A percentile compares a stretch with the other conserved stretches of the same genome.
phyloP scores from a whole-genome alignment of 169 alveolate genomes.

The Plasmodium adleri region DNA sequence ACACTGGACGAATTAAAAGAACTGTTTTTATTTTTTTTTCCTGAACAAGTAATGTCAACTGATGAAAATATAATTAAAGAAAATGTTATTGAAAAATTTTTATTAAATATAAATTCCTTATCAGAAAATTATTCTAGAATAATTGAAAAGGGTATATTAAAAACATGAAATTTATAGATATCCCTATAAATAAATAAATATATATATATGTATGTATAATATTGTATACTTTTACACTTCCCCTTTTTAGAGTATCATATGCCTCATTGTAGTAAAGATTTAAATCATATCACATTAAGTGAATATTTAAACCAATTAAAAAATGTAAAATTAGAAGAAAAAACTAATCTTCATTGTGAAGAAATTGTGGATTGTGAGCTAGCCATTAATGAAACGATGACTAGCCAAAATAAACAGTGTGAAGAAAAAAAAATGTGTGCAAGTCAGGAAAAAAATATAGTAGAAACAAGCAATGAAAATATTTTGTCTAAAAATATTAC shows the following conservation, averaged over 20 bases:
- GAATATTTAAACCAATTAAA: constrained; percentile 51
- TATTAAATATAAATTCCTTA: constrained; percentile 40
- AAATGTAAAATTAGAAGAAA: constrained; percentile 3
- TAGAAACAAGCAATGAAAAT: constrained; percentile 7
- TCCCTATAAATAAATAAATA: not conserved
- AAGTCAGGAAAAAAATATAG: constrained; percentile 12
- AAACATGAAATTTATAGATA: not conserved
- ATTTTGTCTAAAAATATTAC: not conserved
- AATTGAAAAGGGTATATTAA: constrained; percentile 41
- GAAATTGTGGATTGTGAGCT: constrained; percentile 7
- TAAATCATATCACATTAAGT: constrained; percentile 13
- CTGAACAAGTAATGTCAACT: constrained; percentile 45
- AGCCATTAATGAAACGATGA: constrained; percentile 14
- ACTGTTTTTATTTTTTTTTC: constrained; percentile 31
- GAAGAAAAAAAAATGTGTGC: constrained; percentile 6
- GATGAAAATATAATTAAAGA: constrained; percentile 46
- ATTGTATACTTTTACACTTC: not conserved
- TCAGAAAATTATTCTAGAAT: constrained; percentile 40
- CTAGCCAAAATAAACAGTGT: constrained; percentile 1
- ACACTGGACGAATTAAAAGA: constrained; percentile 50
- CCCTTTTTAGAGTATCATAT: constrained; percentile 41
- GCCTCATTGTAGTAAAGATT: constrained; percentile 19
- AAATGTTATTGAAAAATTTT: constrained; percentile 56
- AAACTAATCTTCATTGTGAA: constrained; percentile 4
- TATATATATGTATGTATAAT: no score